phyloP scores from a whole-genome alignment of 305 asterid species.

The Solanum hybrid region DNA sequence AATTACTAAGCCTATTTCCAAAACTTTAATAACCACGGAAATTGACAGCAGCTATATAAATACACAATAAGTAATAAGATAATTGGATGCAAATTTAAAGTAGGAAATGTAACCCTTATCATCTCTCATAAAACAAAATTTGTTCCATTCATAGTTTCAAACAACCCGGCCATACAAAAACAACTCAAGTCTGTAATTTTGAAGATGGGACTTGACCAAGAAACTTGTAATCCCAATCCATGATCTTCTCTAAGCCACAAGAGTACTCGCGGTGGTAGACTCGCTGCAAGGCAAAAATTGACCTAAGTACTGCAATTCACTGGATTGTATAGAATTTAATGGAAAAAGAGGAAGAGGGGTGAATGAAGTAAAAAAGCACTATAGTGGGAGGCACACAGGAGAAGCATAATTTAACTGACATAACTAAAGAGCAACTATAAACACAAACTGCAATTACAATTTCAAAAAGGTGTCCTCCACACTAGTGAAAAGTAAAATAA shows the following conservation, averaged over 20 bases:
- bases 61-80: neutral
- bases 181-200: neutral
- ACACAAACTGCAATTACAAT: neutral
- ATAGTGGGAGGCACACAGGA: neutral
- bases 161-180: neutral
- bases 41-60: neutral
- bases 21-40: neutral
- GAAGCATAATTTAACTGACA: neutral
- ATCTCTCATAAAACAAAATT: neutral
- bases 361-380: neutral
- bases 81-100: neutral
- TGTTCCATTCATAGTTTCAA: neutral
- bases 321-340: neutral
- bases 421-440: neutral
- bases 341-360: neutral
- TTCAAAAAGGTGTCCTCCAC: neutral
- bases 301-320: neutral
- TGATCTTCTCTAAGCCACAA: neutral
- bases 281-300: constrained; percentile 20
- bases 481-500: neutral
- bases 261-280: constrained; percentile 20
- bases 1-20: neutral
- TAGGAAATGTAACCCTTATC: neutral
- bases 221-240: neutral
- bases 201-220: neutral